Evolutionary conservation across 345 rosid species (phyloP).

Genomic region (Rhodamnia argentea): DNA sequence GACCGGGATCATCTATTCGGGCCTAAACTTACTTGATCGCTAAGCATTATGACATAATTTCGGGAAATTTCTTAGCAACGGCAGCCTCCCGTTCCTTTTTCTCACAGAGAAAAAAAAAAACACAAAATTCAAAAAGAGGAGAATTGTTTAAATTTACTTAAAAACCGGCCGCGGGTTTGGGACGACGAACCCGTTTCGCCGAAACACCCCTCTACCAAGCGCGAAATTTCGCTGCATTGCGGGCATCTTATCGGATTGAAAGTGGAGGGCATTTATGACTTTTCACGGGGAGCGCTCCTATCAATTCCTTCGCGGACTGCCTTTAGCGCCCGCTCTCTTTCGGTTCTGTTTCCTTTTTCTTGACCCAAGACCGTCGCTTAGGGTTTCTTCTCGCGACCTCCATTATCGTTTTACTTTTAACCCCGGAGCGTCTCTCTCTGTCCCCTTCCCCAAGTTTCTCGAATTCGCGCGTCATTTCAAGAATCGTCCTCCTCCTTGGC

Average conservation of each 20-base stretch:
- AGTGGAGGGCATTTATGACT: not conserved
- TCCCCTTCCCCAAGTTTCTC: not conserved
- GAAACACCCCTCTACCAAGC: not conserved
- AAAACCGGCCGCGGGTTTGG: not conserved
- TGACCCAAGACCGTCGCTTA: not conserved
- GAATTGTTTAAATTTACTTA: too few species aligned
- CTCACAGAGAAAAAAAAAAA: not conserved
- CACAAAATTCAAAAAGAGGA: not conserved
- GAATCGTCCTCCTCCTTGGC: not conserved
- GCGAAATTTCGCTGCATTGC: not conserved
- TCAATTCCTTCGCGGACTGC: not conserved
- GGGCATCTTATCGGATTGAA: not conserved
- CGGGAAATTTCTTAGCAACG: not conserved
- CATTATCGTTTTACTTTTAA: not conserved
- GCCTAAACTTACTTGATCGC: not conserved
- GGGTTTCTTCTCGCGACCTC: not conserved
- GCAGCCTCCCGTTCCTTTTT: not conserved
- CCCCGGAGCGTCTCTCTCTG: not conserved
- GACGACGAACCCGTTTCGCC: not conserved
- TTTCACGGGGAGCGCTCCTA: not conserved
- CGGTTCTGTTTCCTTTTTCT: not conserved
- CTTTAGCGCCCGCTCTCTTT: not conserved
- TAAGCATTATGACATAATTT: not conserved
- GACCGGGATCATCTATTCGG: not conserved
- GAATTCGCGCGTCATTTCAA: not conserved